Base-by-base conservation (phyloP, 129 eudicot species). In the Silybum marianum region DNA sequence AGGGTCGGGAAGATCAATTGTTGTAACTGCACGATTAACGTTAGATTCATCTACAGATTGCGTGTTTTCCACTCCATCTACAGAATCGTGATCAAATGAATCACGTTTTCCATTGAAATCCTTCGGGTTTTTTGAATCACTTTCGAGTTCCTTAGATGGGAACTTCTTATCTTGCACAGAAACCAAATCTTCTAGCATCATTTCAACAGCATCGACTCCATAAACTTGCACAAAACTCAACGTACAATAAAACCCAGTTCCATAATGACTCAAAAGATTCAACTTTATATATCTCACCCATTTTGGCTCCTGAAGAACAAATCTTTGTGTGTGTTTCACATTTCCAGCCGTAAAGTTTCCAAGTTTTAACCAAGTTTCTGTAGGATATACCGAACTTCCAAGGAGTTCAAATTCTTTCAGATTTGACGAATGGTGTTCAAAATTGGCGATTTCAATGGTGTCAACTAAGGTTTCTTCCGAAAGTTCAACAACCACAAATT, bases 131-230 rank as follows among this genome's bases (percentile, higher is more conserved):
- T 89, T 93, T 78, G 81, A 74, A 39, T 84, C 91, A 14, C 16
- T 74, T 48, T 39, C 81, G 6, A 70, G 22, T 86, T 92, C 91
- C 36, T 77, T 90, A 78, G 86, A 54, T 34, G 79, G 24, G 60
- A 85, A 82, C 67, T 85, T 67, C 34, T 89, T 89, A 84, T 90
- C 97, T 87, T 93, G 93, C 76, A 73, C 93, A 18, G 93, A 86
- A 24, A 95, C 88, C 78, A 96, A 86, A 86, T 96, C 99, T 75
- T 96, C 99, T 39, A 96, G 92, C 99, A 96, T 96, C 84, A 85
- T 87, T 85, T 96, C 99, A 75, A 96, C 91, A 48, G 99, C 99
- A 88, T 96, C 99, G 26, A 93, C 98, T 25, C 99, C 99, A 74
- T 88, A 93, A 74, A 96, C 96, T 88, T 96, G 93, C 3, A 96